Evolutionary conservation across 768 basidiomycete genomes (phyloP), one percentile per base, ranked within the genome.

Genomic region (Rhodotorula toruloides): DNA sequence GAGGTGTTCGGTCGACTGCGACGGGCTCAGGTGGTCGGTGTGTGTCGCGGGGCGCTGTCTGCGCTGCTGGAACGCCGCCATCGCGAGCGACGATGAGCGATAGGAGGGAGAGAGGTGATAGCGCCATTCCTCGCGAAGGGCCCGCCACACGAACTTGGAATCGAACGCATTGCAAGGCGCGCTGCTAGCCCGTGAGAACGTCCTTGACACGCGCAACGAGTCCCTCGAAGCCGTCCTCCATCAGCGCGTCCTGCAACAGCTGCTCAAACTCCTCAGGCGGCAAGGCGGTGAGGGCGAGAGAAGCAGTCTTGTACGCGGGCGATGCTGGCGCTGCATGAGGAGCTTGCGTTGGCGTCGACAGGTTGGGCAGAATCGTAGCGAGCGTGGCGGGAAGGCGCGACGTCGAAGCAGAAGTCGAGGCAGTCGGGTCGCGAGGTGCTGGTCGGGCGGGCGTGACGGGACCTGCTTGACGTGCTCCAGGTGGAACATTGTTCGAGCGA

Each of bases 121-220:
- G n/a, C n/a, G n/a, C n/a, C n/a, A n/a, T n/a, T n/a, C n/a, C n/a
- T n/a, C n/a, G n/a, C n/a, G n/a, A n/a, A n/a, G n/a, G n/a, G n/a
- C n/a, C n/a, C n/a, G n/a, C n/a, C n/a, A n/a, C n/a, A n/a, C n/a
- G n/a, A n/a, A n/a, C n/a, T n/a, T n/a, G n/a, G n/a, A n/a, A n/a
- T n/a, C n/a, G n/a, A n/a, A n/a, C n/a, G n/a, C n/a, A n/a, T n/a
- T n/a, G n/a, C n/a, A n/a, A n/a, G n/a, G n/a, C n/a, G n/a, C n/a
- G n/a, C n/a, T n/a, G n/a, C 47, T 21, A 39, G 1, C 58, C 58
- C 31, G 11, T 34, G 63, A 71, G 73, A 74, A 71, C 67, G 74
- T 79, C 46, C 46, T 61, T 39, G n/a, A 67, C 65, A 22, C 59
- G 34, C 42, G 27, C 48, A 2, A 67, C 54, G 6, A 67, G 36